phyloP scores from a whole-genome alignment of 352 stramenopile genomes.

The Hyphochytrium catenoides region DNA sequence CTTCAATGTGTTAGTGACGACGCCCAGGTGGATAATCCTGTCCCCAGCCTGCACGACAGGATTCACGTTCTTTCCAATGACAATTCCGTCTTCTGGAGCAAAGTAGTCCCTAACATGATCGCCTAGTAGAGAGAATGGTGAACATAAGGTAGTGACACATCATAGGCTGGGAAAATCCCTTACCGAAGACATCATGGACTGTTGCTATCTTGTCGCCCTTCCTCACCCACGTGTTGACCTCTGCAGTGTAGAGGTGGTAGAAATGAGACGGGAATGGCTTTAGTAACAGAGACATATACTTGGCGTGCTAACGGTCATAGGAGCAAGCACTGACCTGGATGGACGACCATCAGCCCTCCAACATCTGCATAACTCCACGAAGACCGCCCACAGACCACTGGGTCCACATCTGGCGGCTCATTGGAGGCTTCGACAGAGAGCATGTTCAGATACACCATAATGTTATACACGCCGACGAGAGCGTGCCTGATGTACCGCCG shows the following conservation, averaged over 20 bases:
- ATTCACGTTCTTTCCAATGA: slow-evolving; percentile 11
- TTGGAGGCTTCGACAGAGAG: neutral
- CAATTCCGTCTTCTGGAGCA: slow-evolving; percentile 8
- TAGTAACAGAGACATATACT: too few relatives aligned
- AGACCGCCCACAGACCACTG: slow-evolving; percentile 8
- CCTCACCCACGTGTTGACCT: slow-evolving; percentile 8
- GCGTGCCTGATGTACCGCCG: neutral
- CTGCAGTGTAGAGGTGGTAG: too few relatives aligned
- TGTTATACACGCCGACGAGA: neutral
- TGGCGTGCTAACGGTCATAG: too few relatives aligned
- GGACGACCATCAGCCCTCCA: slow-evolving; percentile 8
- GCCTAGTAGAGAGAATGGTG: too few relatives aligned
- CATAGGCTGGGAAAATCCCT: too few relatives aligned
- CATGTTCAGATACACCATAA: slow-evolving; percentile 1
- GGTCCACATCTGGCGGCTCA: slow-evolving; percentile 2
- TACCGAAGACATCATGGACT: slow-evolving; percentile 10
- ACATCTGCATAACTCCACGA: slow-evolving; percentile 8
- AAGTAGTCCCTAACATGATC: slow-evolving; percentile 7
- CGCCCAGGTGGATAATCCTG: slow-evolving; percentile 10
- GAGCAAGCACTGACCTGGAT: too few relatives aligned
- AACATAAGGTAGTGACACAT: too few relatives aligned
- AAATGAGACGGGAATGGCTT: too few relatives aligned
- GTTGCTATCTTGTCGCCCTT: slow-evolving; percentile 8
- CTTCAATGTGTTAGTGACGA: slow-evolving; percentile 2
- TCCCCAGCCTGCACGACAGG: slow-evolving; percentile 8